Evolutionary conservation across 257 asterid genomes (phyloP).

Genomic region (Solanum commersonii): DNA sequence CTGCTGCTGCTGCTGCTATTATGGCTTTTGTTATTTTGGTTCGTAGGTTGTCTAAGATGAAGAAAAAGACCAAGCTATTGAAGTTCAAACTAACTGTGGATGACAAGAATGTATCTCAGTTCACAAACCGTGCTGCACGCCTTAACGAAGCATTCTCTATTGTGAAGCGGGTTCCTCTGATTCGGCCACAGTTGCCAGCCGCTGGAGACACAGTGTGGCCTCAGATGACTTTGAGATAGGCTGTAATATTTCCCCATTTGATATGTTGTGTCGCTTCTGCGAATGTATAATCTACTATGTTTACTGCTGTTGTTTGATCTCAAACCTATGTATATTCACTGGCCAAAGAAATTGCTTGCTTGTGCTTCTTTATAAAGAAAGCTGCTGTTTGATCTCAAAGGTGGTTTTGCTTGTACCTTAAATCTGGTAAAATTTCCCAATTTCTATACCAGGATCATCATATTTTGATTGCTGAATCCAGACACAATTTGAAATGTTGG

Average conservation of each 20-base stretch:
- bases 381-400: conserved; percentile 10
- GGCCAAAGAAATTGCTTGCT: not conserved
- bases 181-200: conserved; percentile 74
- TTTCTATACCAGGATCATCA: not conserved
- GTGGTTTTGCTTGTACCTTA: conserved; percentile 93
- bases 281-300: not conserved
- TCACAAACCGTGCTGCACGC: conserved; percentile 87
- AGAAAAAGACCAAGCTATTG: conserved; percentile 56
- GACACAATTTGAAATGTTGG: too few relatives aligned
- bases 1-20: conserved; percentile 72
- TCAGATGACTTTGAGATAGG: conserved; percentile 55
- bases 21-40: conserved; percentile 80
- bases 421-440: conserved; percentile 46
- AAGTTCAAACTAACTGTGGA: conserved; percentile 71
- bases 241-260: not conserved
- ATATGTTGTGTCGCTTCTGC: not conserved
- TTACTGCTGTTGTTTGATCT: not conserved
- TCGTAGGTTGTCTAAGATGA: conserved; percentile 66
- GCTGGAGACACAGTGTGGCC: conserved; percentile 64
- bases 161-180: conserved; percentile 78
- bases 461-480: too few relatives aligned
- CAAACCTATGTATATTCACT: not conserved
- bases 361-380: not conserved
- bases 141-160: conserved; percentile 87
- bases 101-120: conserved; percentile 90